A percentile compares a stretch with the other conserved stretches of the same genome.
These are phyloP conservation scores for Aspergillus candidus DNA, from an alignment of 2,329 filamentous ascomycete genomes.

Conservation along the genomic window DNA sequence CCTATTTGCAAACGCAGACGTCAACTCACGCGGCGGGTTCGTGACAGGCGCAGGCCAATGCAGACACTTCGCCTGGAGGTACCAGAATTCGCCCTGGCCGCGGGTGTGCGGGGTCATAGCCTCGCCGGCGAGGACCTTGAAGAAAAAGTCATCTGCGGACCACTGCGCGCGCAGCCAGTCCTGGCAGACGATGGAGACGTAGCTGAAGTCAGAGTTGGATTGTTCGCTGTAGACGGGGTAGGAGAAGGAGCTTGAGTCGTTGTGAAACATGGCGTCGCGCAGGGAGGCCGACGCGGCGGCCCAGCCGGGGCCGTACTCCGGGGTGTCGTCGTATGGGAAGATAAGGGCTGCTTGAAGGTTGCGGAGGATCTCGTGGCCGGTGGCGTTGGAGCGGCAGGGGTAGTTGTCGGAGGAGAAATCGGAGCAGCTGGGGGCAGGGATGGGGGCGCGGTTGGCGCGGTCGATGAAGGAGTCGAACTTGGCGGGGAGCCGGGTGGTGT, in stretches of 20 bases:
- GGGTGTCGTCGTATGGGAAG: constrained; percentile 1
- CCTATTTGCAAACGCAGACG: constrained; percentile 6
- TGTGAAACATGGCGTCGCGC: constrained; percentile 23
- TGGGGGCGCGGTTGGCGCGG: constrained; percentile 1
- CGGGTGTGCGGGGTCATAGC: constrained; percentile 31
- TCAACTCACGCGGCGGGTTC: constrained; percentile 30
- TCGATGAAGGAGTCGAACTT: constrained; percentile 3
- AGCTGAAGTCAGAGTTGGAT: constrained; percentile 21
- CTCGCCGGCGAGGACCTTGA: constrained; percentile 24
- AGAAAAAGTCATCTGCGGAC: constrained; percentile 16
- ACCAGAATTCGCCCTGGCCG: constrained; percentile 32
- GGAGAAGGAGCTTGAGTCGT: constrained; percentile 34
- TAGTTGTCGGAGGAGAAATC: constrained; percentile 5
- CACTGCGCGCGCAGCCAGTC: constrained; percentile 4
- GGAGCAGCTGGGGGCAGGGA: neutral
- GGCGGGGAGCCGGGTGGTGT: neutral
- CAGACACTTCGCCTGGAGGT: constrained; percentile 26
- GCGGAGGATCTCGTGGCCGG: constrained; percentile 30
- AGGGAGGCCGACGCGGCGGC: constrained; percentile 18
- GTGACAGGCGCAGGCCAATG: constrained; percentile 35
- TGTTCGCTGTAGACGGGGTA: constrained; percentile 18
- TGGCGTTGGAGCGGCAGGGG: constrained; percentile 31
- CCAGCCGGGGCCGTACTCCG: constrained; percentile 9
- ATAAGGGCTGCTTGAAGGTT: constrained; percentile 28
- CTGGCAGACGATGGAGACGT: constrained; percentile 8